Base-by-base conservation (phyloP, 75 land plant genomes). In the Azolla pinnata region DNA sequence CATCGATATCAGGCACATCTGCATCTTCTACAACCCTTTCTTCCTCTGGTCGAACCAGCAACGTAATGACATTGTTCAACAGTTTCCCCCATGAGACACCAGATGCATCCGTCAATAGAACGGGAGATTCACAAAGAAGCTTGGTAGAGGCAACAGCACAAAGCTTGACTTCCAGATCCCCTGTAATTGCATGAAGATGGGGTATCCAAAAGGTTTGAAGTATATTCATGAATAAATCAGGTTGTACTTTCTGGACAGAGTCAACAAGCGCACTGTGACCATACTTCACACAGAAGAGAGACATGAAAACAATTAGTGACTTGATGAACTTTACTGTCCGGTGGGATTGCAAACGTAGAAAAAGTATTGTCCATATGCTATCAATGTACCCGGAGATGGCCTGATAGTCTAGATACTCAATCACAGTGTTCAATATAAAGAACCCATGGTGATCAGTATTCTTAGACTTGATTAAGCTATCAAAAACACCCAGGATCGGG, bases 121-220 rank as follows among this genome's bases (percentile, higher is more conserved):
- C 38, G 27, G 86, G 79, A 54, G 78, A 86, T 50, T 89, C 96
- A 62, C 97, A 83, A 8, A 95, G 57, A 45, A 95, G 78, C 57
- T 68, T 81, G 8, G 82, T 84, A 23, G 97, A 70, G 31, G 86
- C 91, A 59, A 95, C 92, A 23, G 82, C 59, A 69, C 88, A 75
- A 51, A 95, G 53, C 77, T 95, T 95, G 8, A 74, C 42, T 58
- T 95, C 99, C 57, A 82, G 31, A 19, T 63, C 27, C 26, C 99
- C 99, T 0, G 81, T 79, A 29, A 95, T 90, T 33, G 77, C 53
- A 58, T 65, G 77, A 25, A 95, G 79, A 60, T 77, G 79, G 0
- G 91, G 83, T 34, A 90, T 71, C 90, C 91, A 95, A 53, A 95
- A 76, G 61, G 84, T 84, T 63, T 83, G 77, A 51, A 95, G 54